Conservation (phyloP, 345 rosid genomes). For the Lagerstroemia speciosa region DNA sequence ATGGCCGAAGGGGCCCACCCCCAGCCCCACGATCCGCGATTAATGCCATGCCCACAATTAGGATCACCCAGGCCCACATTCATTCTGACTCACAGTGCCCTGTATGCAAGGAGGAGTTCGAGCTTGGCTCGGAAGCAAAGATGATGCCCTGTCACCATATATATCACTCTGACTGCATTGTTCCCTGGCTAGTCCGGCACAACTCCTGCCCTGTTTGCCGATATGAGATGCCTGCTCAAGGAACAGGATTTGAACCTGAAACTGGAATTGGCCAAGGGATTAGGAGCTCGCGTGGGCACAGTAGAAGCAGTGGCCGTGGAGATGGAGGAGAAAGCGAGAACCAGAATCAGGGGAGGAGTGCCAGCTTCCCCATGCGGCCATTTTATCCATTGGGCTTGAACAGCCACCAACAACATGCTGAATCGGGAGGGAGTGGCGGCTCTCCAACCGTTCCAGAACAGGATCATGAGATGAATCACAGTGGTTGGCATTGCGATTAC, state of each 20-base stretch:
- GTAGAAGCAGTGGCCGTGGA: not conserved
- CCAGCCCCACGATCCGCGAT: slow-evolving; percentile 32
- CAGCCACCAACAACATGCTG: not conserved
- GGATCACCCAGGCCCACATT: slow-evolving; percentile 28
- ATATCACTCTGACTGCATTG: slow-evolving; percentile 33
- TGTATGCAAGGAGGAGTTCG: slow-evolving; percentile 38
- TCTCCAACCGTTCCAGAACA: not conserved
- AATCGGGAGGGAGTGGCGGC: slow-evolving; percentile 10
- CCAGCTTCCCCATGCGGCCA: slow-evolving; percentile 9
- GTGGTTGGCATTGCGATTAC: slow-evolving; percentile 17
- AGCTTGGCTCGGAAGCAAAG: slow-evolving; percentile 30
- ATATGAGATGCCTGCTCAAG: slow-evolving; percentile 19
- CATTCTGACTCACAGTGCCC: slow-evolving; percentile 33
- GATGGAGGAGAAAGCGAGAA: slow-evolving; percentile 7
- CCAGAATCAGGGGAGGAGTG: slow-evolving; percentile 12
- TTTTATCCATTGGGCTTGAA: not conserved
- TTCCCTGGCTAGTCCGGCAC: slow-evolving; percentile 39
- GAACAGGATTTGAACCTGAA: not conserved
- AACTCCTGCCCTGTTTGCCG: slow-evolving; percentile 47
- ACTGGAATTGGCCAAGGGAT: not conserved
- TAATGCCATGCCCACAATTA: slow-evolving; percentile 29
- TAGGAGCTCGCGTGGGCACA: not conserved
- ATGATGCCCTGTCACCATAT: slow-evolving; percentile 38
- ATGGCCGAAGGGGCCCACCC: slow-evolving; percentile 24
- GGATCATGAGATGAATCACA: slow-evolving; percentile 14